Base-by-base conservation (phyloP, 108 stramenopile species). In the Nitzschia putrida region DNA sequence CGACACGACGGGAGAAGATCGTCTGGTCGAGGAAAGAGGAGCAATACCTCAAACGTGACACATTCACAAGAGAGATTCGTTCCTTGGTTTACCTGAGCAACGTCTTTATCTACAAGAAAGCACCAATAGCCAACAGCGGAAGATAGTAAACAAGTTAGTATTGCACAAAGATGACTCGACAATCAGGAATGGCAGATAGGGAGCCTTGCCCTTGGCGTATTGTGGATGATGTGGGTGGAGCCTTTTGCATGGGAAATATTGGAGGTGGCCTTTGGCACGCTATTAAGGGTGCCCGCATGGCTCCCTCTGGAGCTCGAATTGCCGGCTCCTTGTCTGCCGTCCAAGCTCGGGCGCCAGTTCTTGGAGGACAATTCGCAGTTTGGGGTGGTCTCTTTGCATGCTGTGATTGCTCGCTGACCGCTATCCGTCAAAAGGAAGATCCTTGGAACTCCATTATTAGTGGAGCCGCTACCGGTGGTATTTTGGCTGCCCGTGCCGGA, bases 191-290 rank as follows among this genome's bases (percentile, higher is more conserved):
- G 76, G 87, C 90, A 53, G 97, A 96, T 65, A 79, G 97, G 44
- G 97, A 98, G 56, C 97, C 98, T 3, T 99, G 98, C 66, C 98
- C 98, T 12, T 97, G 90, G 81, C 91, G 98, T 50, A 97, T 99
- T 59, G 76, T 99, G 24, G 97, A 97, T 61, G 98, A 99, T 78
- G 90, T 97, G 1, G 98, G 98, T 16, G 96, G 97, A 24, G 98
- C 97, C 18, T 99, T 97, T 73, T 82, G 88, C 34, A 93, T 99
- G 78, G 98, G 98, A 39, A 85, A 87, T 51, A 83, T 94, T 54
- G 98, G 98, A 5, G 98, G 98, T 37, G 89, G 93, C 8, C 68
- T 97, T 7, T 97, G 90, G 91, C 98, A 98, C 68, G 76, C 83
- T 18, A 82, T 96, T 44, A 95, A 95, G 78, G 98, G 98, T 9